phyloP scores from a whole-genome alignment of 78 protist species.

The Dictyostelium firmibasis region DNA sequence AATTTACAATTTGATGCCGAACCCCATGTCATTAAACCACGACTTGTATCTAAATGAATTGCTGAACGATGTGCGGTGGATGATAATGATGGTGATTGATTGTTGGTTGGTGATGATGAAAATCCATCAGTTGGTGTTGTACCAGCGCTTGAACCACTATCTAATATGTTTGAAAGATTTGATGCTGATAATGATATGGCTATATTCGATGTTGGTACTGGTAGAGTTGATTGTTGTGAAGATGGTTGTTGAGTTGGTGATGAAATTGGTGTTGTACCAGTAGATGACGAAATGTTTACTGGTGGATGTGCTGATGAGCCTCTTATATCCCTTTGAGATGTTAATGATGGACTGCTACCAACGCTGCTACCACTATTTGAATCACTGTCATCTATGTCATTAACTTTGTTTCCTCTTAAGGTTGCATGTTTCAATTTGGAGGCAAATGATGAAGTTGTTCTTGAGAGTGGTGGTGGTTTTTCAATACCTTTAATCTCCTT shows the following conservation, averaged over 20 bases:
- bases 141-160: not conserved
- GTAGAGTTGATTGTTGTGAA: not conserved
- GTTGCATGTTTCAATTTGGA: conserved; percentile 52
- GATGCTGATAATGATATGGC: not conserved
- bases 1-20: conserved; percentile 16
- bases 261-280: not conserved
- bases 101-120: conserved; percentile 9
- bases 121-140: not conserved
- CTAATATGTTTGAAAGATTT: not conserved
- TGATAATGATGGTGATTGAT: conserved; percentile 11
- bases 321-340: not conserved
- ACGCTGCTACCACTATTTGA: not conserved
- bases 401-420: not conserved
- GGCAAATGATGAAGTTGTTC: conserved; percentile 36
- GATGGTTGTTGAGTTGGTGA: not conserved
- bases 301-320: not conserved
- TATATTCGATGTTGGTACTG: not conserved
- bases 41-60: conserved; percentile 44
- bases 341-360: not conserved
- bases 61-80: conserved; percentile 29
- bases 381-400: not conserved
- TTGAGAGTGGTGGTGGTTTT: conserved; percentile 4
- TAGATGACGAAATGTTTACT: not conserved
- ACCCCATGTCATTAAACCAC: conserved; percentile 74
- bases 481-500: not conserved